Evolutionary conservation across 2,329 filamentous ascomycete genomes (phyloP).

Genomic region (Paraphaeosphaeria sporulosa): DNA sequence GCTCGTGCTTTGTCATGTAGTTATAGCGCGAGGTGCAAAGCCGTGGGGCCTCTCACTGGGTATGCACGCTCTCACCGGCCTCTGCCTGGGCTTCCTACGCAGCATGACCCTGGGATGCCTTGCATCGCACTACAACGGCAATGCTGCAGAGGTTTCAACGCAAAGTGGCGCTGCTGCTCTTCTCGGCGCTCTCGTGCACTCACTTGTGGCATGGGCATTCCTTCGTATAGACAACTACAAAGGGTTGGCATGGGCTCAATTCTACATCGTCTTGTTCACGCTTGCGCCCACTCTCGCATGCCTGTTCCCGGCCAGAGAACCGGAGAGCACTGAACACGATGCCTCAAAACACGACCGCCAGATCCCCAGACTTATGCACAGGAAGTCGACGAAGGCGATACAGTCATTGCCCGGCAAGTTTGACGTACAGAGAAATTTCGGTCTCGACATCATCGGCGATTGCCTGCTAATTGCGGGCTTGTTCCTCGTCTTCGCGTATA

Average conservation of each 20-base stretch:
- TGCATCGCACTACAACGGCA: constrained; percentile 30
- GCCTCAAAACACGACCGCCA: not conserved
- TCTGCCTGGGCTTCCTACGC: constrained; percentile 25
- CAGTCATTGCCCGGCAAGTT: not conserved
- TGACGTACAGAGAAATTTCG: not conserved
- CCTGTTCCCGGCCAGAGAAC: constrained; percentile 13
- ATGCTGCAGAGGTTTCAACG: constrained; percentile 44
- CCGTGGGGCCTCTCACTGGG: constrained; percentile 11
- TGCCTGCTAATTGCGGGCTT: constrained; percentile 17
- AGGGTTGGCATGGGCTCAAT: not conserved
- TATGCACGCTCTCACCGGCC: constrained; percentile 26
- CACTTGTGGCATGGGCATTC: constrained; percentile 8
- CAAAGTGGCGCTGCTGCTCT: constrained; percentile 33
- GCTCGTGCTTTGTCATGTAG: constrained; percentile 8
- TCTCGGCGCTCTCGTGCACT: constrained; percentile 27
- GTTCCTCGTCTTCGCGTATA: constrained; percentile 13
- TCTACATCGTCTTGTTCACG: constrained; percentile 16
- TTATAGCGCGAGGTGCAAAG: constrained; percentile 1
- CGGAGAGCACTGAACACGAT: not conserved
- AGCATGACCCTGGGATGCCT: constrained; percentile 23
- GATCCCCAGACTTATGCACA: not conserved
- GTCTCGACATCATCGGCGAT: not conserved
- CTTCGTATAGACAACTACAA: not conserved
- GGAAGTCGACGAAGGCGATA: not conserved
- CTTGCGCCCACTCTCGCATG: constrained; percentile 14